Base-by-base conservation (phyloP, 768 basidiomycete genomes). In the Macrolepiota fuliginosa region DNA sequence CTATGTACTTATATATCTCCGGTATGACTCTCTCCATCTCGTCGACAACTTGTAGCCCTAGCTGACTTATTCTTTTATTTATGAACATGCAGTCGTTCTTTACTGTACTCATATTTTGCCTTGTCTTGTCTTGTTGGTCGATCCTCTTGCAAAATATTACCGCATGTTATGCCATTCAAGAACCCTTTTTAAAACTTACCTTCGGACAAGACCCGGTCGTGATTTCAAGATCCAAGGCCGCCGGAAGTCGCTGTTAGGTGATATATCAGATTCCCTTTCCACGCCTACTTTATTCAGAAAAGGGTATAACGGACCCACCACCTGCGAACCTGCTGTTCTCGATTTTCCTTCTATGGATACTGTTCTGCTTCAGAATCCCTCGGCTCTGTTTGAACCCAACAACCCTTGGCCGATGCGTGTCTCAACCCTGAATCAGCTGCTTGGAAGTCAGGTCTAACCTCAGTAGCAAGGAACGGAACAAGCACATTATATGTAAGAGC, bases 21-120 rank as follows among this genome's bases (percentile, higher is more conserved):
- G 70, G 71, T 72, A 67, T 66, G 70, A 67, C 49, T 42, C 52
- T 63, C 61, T 65, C 58, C 36, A 62, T 65, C 50, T 55, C 50
- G 57, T 56, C 50, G 36, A 56, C 51, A 51, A 58, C 40, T 59
- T 72, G 70, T 72, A 72, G 69, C 66, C 54, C 58, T 70, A 71
- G 63, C 70, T 70, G 67, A 67, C 65, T 58, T 62, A 40, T 54
- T 63, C 39, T 56, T 42, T 63, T 53, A 56, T 65, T 63, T 39
- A 58, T 54, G 47, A 22, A 52, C 37, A 22, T 59, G 22, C 56
- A 62, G 62, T 55, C 59, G 4, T 63, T 60, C 15, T 56, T 56
- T 53, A 52, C 49, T 60, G 62, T 63, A 56, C 58, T 59, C 55
- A 57, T 64, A 64, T 61, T 54, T 22, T 54, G 29, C 17, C 24